Base-by-base conservation (phyloP, 1,284 basidiomycete genomes). In the Heterobasidion annosum region DNA sequence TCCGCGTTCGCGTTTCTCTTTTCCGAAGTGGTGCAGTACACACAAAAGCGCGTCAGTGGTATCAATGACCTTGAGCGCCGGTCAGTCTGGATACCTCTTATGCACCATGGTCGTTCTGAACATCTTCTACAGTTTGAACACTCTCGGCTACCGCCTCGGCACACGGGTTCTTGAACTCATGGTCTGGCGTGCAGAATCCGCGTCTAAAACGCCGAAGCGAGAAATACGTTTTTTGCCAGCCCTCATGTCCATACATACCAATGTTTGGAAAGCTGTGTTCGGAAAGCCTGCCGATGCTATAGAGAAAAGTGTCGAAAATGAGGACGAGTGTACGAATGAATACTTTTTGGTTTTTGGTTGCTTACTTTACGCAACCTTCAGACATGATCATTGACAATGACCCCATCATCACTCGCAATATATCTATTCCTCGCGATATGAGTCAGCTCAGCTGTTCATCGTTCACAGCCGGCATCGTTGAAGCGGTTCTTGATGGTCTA, bases 371-470 rank as follows among this genome's bases (percentile, higher is more conserved):
- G 19, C 51, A 35, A 35, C 48, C 43, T 56, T 50, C 64, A 96
- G 94, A 98, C 71, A 98, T 99, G 97, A 93, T 99, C 60, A 91
- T 96, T 57, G 91, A 97, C 74, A 98, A 99, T 66, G 88, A 93
- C 65, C 95, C 97, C 10, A 81, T 89, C 18, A 80, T 98, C 60
- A 94, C 97, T 54, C 83, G 91, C 59, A 79, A 91, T 62, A 93
- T 99, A 58, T 93, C 93, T 16, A 88, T 98, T 25, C 97, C 96
- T 6, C 86, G 85, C 62, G 97, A 99, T 65, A 88, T 99, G 83
- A 88, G 84, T 59, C 88, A 93, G 63, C 78, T 99, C 42, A 94
- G 89, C 63, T 98, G 95, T 65, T 98, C 95, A 40, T 98, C 96
- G 1, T 91, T 97, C 66, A 94, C 94, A 0, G 96, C 96, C 5